Percentiles rank a stretch among this genome's conserved stretches.
Conservation (phyloP, 1,139 yeast genomes). For the Geotrichum cucujoidarum region DNA sequence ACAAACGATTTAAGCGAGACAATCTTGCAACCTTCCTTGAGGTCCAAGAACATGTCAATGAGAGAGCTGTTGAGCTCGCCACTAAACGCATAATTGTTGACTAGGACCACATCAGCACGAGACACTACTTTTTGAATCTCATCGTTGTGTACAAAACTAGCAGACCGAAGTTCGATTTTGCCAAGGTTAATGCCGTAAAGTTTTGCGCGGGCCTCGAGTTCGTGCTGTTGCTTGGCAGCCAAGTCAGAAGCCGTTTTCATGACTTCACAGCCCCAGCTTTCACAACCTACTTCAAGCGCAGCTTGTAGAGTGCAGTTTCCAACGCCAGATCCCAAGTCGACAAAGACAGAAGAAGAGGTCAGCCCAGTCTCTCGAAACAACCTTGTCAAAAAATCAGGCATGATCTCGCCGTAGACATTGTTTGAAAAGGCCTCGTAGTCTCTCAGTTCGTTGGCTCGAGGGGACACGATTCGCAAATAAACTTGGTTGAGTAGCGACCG, state of each 20-base stretch:
- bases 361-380: constrained; percentile 63
- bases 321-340: constrained; percentile 90
- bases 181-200: constrained; percentile 62
- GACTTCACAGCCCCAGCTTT: constrained; percentile 83
- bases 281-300: constrained; percentile 77
- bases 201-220: constrained; percentile 53
- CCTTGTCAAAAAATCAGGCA: constrained; percentile 70
- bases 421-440: constrained; percentile 83
- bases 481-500: constrained; percentile 69
- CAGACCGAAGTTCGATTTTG: constrained; percentile 52
- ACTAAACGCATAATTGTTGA: constrained; percentile 81
- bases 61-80: constrained; percentile 64
- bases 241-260: constrained; percentile 76
- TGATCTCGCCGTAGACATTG: constrained; percentile 83
- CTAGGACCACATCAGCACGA: constrained; percentile 65
- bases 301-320: constrained; percentile 91
- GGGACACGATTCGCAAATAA: constrained; percentile 74
- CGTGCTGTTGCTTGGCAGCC: constrained; percentile 55
- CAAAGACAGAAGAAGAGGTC: constrained; percentile 51
- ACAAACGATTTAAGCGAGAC: constrained; percentile 74
- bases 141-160: constrained; percentile 64
- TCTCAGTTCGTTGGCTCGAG: constrained; percentile 59
- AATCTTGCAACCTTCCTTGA: constrained; percentile 71
- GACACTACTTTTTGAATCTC: constrained; percentile 51
- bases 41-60: constrained; percentile 56